Evolutionary conservation across 2,329 filamentous ascomycete species (phyloP).

Genomic region (Cercospora canescens): DNA sequence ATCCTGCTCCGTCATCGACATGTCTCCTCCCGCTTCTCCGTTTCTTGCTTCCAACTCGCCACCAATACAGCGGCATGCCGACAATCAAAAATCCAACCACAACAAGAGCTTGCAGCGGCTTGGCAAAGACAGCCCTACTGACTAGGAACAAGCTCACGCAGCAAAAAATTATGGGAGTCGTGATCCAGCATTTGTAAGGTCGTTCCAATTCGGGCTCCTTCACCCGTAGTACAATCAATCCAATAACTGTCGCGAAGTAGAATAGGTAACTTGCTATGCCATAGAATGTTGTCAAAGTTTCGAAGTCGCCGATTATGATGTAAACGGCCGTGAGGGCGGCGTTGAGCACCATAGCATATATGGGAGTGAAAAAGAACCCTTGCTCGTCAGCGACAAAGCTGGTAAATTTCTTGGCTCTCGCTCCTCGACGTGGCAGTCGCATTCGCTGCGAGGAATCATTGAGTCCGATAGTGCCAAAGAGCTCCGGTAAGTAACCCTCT

Average conservation of each 20-base stretch:
- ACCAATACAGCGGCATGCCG: conserved; percentile 87
- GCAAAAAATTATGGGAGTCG: conserved; percentile 96
- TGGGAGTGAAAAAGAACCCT: conserved; percentile 88
- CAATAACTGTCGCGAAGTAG: conserved; percentile 93
- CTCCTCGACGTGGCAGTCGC: conserved; percentile 47
- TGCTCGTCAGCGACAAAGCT: conserved; percentile 73
- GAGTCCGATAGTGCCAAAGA: conserved; percentile 83
- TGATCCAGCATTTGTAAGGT: conserved; percentile 95
- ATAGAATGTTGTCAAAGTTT: conserved; percentile 92
- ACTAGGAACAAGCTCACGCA: conserved; percentile 94
- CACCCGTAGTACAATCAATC: conserved; percentile 86
- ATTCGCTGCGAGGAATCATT: conserved; percentile 43
- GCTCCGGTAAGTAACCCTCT: conserved; percentile 83
- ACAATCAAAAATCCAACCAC: conserved; percentile 82
- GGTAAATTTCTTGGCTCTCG: conserved; percentile 60
- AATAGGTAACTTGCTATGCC: conserved; percentile 96
- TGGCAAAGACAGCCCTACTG: conserved; percentile 82
- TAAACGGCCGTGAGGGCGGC: conserved; percentile 71
- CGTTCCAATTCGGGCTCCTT: conserved; percentile 83
- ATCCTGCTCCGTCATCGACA: conserved; percentile 26
- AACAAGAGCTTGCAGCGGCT: conserved; percentile 84
- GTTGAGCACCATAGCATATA: conserved; percentile 87
- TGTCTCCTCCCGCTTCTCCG: conserved; percentile 29
- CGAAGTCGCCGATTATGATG: conserved; percentile 84
- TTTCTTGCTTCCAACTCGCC: conserved; percentile 68